Conservation (phyloP, 768 basidiomycete species). For the Mycena crocata region DNA sequence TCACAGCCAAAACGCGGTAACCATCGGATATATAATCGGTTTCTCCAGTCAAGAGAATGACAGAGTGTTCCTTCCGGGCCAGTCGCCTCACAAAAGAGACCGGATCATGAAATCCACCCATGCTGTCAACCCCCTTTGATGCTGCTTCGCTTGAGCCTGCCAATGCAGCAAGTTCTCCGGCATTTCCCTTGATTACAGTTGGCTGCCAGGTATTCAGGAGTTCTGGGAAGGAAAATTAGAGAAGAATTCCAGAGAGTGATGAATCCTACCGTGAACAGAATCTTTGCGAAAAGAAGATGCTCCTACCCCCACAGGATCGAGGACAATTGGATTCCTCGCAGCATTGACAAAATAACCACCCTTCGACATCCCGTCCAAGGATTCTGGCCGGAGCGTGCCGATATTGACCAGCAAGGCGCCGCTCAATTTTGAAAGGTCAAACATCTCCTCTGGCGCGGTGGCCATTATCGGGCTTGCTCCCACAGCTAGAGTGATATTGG, state of each 20-base stretch:
- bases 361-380: constrained; percentile 78
- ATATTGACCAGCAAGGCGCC: constrained; percentile 87
- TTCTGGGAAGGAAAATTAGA: constrained; percentile 50
- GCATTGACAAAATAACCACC: constrained; percentile 79
- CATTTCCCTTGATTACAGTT: constrained; percentile 94
- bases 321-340: constrained; percentile 79
- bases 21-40: constrained; percentile 91
- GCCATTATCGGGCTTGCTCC: constrained; percentile 97
- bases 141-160: constrained; percentile 82
- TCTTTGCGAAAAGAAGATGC: constrained; percentile 79
- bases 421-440: constrained; percentile 74
- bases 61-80: constrained; percentile 80
- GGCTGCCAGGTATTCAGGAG: constrained; percentile 85
- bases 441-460: constrained; percentile 83
- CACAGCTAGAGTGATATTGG: constrained; percentile 89
- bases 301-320: constrained; percentile 94
- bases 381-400: constrained; percentile 73
- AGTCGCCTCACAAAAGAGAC: constrained; percentile 73
- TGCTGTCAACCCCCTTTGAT: constrained; percentile 88
- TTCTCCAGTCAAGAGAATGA: constrained; percentile 84
- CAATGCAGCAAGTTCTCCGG: constrained; percentile 86
- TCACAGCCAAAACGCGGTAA: constrained; percentile 67
- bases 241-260: background rate
- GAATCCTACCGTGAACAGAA: constrained; percentile 63
- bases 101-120: constrained; percentile 87